phyloP scores from a whole-genome alignment of 495 filamentous ascomycete species.

The Amniculicola lignicola region DNA sequence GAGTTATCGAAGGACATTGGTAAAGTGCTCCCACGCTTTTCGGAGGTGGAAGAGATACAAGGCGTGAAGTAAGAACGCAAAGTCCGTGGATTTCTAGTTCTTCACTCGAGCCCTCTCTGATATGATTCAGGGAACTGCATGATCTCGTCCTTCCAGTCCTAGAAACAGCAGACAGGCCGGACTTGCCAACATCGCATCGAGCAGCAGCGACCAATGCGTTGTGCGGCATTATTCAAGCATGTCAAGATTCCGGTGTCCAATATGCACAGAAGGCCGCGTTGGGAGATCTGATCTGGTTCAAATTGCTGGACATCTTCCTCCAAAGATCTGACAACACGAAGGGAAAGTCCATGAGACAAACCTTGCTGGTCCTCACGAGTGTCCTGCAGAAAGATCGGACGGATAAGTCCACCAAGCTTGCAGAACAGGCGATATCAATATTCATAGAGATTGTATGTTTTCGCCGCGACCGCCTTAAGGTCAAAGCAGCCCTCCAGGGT shows the following conservation, averaged over 20 bases:
- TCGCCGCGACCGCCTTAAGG: conserved; percentile 50
- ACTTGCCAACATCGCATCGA: conserved; percentile 30
- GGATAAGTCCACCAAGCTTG: background rate
- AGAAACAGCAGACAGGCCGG: conserved; percentile 18
- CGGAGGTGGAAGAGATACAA: conserved; percentile 2
- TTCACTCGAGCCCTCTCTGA: background rate
- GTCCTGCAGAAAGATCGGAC: conserved; percentile 21
- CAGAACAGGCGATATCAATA: conserved; percentile 37
- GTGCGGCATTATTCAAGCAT: conserved; percentile 38
- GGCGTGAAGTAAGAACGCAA: conserved; percentile 28
- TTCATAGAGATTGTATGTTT: conserved; percentile 51
- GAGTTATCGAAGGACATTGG: background rate
- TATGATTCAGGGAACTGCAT: background rate
- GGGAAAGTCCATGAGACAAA: conserved; percentile 70
- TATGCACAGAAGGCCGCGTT: conserved; percentile 39
- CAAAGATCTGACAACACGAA: conserved; percentile 70
- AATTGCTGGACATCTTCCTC: conserved; percentile 67
- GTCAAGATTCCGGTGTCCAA: conserved; percentile 38
- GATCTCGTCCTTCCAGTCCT: conserved; percentile 20
- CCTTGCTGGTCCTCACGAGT: conserved; percentile 49
- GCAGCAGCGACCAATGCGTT: conserved; percentile 43
- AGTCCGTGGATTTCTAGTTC: conserved; percentile 15
- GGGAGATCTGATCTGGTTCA: conserved; percentile 49
- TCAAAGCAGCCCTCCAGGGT: conserved; percentile 62
- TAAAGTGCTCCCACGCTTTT: conserved; percentile 7